Conservation (phyloP, 768 basidiomycete species). For the Trametes sanguinea region DNA sequence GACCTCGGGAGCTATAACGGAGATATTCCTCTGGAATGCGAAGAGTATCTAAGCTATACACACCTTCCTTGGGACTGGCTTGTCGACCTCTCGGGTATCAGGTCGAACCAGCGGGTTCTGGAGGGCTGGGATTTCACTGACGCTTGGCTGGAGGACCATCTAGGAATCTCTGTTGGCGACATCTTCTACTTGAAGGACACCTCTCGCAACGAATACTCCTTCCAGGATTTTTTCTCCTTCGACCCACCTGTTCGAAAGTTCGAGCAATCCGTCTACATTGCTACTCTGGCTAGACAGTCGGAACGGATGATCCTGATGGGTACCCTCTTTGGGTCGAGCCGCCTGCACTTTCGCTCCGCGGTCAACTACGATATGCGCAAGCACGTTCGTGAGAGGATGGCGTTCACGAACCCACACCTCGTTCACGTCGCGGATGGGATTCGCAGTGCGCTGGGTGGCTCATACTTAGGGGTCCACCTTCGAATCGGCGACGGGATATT, state of each 20-base stretch:
- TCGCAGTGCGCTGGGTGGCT: conserved; percentile 40
- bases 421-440: conserved; percentile 47
- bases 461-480: conserved; percentile 66
- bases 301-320: conserved; percentile 69
- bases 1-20: conserved; percentile 37
- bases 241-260: conserved; percentile 41
- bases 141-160: conserved; percentile 46
- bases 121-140: conserved; percentile 53
- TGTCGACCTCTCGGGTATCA: conserved; percentile 51
- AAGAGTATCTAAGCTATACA: conserved; percentile 61
- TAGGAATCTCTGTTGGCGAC: conserved; percentile 43
- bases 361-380: conserved; percentile 46
- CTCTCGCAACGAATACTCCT: conserved; percentile 63
- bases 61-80: conserved; percentile 71
- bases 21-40: conserved; percentile 49
- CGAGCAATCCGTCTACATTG: conserved; percentile 44
- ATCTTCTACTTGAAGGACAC: conserved; percentile 53
- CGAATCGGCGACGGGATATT: conserved; percentile 73
- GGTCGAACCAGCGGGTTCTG: conserved; percentile 43
- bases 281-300: conserved; percentile 39
- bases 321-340: conserved; percentile 74
- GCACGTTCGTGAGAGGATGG: conserved; percentile 57
- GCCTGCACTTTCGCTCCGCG: conserved; percentile 52
- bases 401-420: conserved; percentile 53
- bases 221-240: conserved; percentile 43